A percentile compares a stretch with the other conserved stretches of the same genome.
Conservation (phyloP, 2,329 filamentous ascomycete genomes). For the Neonectria neomacrospora region DNA sequence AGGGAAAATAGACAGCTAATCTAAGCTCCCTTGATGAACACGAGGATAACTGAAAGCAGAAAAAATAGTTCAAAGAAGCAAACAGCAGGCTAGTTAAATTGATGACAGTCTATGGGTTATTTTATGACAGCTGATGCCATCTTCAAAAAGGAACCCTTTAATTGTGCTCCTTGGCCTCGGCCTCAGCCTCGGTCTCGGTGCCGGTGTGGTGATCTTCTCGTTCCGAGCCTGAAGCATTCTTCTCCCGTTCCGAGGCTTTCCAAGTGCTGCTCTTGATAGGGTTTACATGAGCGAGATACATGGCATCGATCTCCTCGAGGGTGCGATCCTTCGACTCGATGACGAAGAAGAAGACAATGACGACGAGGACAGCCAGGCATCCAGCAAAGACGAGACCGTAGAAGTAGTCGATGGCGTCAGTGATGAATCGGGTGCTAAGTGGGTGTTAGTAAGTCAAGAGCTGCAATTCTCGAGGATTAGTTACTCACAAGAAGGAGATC, state of each 20-base stretch:
- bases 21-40: too few species aligned
- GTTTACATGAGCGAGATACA: constrained; percentile 70
- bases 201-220: constrained; percentile 14
- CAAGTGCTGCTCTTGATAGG: constrained; percentile 57
- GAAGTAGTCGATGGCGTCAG: constrained; percentile 73
- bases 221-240: constrained; percentile 6
- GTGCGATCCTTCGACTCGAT: constrained; percentile 77
- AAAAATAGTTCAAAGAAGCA: background rate
- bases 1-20: too few species aligned
- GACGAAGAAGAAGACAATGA: constrained; percentile 80
- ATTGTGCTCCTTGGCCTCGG: background rate
- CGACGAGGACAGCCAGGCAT: constrained; percentile 70
- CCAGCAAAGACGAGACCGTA: constrained; percentile 79
- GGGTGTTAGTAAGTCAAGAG: constrained; percentile 36
- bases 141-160: background rate
- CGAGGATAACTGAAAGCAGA: too few species aligned
- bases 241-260: constrained; percentile 25
- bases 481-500: constrained; percentile 59
- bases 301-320: constrained; percentile 81
- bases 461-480: fast-evolving
- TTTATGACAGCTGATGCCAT: background rate
- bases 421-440: constrained; percentile 74
- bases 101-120: background rate
- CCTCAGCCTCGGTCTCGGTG: background rate
- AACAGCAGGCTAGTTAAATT: background rate